Percentiles rank a stretch among this genome's conserved stretches.
Conservation (phyloP, 2,329 filamentous ascomycete genomes). For the Helotiales sp. region DNA sequence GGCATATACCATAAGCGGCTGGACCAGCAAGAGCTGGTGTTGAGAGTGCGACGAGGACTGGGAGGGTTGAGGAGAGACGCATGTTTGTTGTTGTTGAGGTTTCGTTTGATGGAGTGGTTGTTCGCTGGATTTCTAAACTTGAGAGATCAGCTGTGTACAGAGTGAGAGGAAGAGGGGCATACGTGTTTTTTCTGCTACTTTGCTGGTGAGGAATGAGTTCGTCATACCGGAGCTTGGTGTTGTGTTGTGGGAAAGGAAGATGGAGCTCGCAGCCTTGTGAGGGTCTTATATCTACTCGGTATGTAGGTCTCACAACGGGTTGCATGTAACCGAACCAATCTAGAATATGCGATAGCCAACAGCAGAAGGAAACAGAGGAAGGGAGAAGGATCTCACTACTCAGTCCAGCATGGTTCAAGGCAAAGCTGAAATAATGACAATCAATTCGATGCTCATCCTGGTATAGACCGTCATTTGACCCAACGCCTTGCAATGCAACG, state of each 20-base stretch:
- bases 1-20: conserved; percentile 45
- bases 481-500: conserved; percentile 32
- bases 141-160: neutral
- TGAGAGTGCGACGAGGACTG: neutral
- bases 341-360: neutral
- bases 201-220: too few relatives aligned
- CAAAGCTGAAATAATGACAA: neutral
- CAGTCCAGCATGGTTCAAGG: neutral
- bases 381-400: neutral
- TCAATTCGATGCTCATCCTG: neutral
- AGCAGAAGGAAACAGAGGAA: neutral
- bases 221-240: too few relatives aligned
- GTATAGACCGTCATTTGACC: conserved; percentile 1
- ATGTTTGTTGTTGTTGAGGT: conserved; percentile 2
- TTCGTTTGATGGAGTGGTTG: neutral
- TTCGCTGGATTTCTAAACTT: neutral
- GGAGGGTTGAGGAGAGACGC: conserved; percentile 2
- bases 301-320: neutral
- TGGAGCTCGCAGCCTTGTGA: neutral
- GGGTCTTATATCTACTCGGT: neutral
- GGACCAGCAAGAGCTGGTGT: conserved; percentile 33
- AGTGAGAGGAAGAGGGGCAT: neutral
- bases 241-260: neutral
- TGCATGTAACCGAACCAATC: neutral
- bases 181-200: neutral